Evolutionary conservation across 179 eudicot genomes (phyloP).

Genomic region (Vitellaria paradoxa): DNA sequence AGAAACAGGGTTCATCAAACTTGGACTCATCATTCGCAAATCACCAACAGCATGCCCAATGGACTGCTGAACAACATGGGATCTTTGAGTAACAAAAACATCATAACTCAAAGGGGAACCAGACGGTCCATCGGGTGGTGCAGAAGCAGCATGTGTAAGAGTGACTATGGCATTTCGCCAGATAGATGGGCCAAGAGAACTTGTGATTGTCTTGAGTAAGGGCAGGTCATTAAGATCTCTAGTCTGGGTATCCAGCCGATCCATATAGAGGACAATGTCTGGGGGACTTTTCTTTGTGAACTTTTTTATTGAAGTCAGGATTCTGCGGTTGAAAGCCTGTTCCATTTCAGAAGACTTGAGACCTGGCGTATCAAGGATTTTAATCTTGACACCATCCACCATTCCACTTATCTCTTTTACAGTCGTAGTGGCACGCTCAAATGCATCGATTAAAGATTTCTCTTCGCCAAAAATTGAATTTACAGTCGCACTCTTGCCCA

Average conservation of each 20-base stretch:
- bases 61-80: conserved; percentile 86
- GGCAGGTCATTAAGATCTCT: conserved; percentile 92
- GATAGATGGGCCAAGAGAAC: conserved; percentile 66
- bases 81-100: conserved; percentile 79
- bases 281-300: conserved; percentile 69
- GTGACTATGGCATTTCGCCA: conserved; percentile 85
- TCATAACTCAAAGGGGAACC: conserved; percentile 87
- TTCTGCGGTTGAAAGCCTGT: conserved; percentile 72
- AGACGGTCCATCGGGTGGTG: conserved; percentile 98
- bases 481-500: conserved; percentile 94
- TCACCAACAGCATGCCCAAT: conserved; percentile 91
- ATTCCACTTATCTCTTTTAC: conserved; percentile 64
- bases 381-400: conserved; percentile 74
- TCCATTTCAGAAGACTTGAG: conserved; percentile 74
- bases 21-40: conserved; percentile 79
- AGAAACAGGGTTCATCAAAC: conserved; percentile 84
- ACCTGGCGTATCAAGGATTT: conserved; percentile 86
- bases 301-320: conserved; percentile 68
- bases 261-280: conserved; percentile 84
- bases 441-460: conserved; percentile 68
- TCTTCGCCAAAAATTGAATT: conserved; percentile 89
- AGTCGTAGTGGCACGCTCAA: conserved; percentile 60
- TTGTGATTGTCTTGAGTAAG: conserved; percentile 61
- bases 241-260: conserved; percentile 81
- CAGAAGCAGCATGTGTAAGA: conserved; percentile 87